These are phyloP conservation scores for Tremella yokohamensis DNA, from an alignment of 768 basidiomycete species.

Conservation along the genomic window DNA sequence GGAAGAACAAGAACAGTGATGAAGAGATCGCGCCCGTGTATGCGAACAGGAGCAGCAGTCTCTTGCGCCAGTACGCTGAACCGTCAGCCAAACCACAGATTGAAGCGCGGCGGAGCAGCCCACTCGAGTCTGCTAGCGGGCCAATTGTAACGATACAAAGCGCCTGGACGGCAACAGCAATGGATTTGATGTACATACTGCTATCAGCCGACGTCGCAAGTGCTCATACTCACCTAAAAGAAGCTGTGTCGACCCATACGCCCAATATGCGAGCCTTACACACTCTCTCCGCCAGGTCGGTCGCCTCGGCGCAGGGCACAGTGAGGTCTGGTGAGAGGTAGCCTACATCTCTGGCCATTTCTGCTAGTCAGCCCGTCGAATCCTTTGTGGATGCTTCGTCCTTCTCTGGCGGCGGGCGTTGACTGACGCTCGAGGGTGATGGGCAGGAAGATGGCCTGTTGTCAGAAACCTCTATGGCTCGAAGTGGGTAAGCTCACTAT, in stretches of 20 bases:
- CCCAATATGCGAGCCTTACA: conserved; percentile 81
- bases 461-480: neutral
- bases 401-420: neutral
- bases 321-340: conserved; percentile 67
- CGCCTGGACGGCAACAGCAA: conserved; percentile 83
- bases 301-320: conserved; percentile 56
- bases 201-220: neutral
- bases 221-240: conserved; percentile 66
- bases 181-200: conserved; percentile 82
- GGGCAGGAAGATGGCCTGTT: conserved; percentile 46
- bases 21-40: conserved; percentile 66
- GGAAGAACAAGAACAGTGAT: conserved; percentile 66
- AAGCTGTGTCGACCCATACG: conserved; percentile 84
- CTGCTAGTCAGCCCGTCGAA: conserved; percentile 73
- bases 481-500: conserved; percentile 19
- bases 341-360: conserved; percentile 86
- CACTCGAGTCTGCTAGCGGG: conserved; percentile 83
- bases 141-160: conserved; percentile 94
- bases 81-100: neutral
- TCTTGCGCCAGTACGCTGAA: conserved; percentile 68
- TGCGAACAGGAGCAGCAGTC: conserved; percentile 71
- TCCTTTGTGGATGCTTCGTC: conserved; percentile 51
- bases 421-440: conserved; percentile 48
- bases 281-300: conserved; percentile 49
- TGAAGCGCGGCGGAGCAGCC: conserved; percentile 43